Base-by-base conservation (phyloP, 768 basidiomycete genomes). In the Austroboletus eburneus region DNA sequence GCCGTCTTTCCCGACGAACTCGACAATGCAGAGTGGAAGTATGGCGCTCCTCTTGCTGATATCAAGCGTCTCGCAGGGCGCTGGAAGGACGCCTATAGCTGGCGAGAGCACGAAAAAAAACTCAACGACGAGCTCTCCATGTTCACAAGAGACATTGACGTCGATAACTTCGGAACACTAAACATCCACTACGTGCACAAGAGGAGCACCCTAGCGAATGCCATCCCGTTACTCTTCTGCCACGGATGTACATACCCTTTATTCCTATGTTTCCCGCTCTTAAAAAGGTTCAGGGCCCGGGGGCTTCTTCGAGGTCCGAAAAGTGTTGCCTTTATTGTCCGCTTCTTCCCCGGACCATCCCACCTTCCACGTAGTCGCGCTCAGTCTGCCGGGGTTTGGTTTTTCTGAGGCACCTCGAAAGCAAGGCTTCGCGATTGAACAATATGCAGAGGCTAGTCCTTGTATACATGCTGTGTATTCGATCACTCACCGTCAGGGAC, bases 121-220 rank as follows among this genome's bases (percentile, higher is more conserved):
- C 61, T 84, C 49, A 83, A 85, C 52, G 59, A 61, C 3, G 70
- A 73, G 37, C 50, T 84, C 1, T 77, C 80, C 2, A 78, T 80
- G 62, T 83, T 77, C 57, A 80, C 73, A 1, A 59, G 69, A 16
- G 73, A 77, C 34, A 71, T 83, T 23, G 59, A 68, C 2, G 71
- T 82, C 2, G 73, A 73, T 10, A 70, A 67, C 3, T 73, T 73
- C 45, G 78, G 72, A 0, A 57, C 65, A 5, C 62, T 81, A 35
- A 73, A 76, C 48, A 72, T 82, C 6, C 81, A 85, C 50, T 83
- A 79, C 43, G 70, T 82, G 12, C 80, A 83, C 57, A 68, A 77
- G 61, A 71, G 66, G 58, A 81, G 80, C 54, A 46, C 50, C 8
- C 52, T 67, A 0, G 49, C 49, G 1, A 60, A 65, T n/a, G 80